phyloP scores from a whole-genome alignment of 495 filamentous ascomycete species.

The Lepraria neglecta region DNA sequence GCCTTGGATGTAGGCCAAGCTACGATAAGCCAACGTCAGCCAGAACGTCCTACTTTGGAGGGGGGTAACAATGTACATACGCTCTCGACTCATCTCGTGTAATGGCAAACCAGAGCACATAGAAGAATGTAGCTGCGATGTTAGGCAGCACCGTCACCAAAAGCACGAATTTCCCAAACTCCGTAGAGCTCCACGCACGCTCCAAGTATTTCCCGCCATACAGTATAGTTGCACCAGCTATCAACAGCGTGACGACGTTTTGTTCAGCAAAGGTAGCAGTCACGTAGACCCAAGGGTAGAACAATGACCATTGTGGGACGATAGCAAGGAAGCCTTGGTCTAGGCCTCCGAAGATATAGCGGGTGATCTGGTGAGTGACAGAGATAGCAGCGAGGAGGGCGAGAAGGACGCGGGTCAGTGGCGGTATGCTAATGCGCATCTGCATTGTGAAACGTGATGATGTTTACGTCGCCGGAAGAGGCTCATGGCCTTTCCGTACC shows the following conservation, averaged over 20 bases:
- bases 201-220: constrained; percentile 94
- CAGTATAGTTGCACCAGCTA: constrained; percentile 77
- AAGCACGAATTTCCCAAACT: constrained; percentile 86
- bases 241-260: constrained; percentile 78
- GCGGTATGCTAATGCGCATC: constrained; percentile 83
- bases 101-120: constrained; percentile 64
- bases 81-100: constrained; percentile 59
- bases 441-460: constrained; percentile 18
- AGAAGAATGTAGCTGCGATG: constrained; percentile 60
- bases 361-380: constrained; percentile 69
- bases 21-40: constrained; percentile 31
- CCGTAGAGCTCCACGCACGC: constrained; percentile 87
- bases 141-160: constrained; percentile 76
- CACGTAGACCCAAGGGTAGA: constrained; percentile 89
- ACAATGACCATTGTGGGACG: constrained; percentile 71
- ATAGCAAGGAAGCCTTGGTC: constrained; percentile 75
- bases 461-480: neutral
- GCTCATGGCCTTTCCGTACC: neutral
- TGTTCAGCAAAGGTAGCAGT: constrained; percentile 86
- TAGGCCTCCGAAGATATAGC: constrained; percentile 58
- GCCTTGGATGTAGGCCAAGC: constrained; percentile 47
- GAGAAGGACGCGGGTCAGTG: constrained; percentile 77
- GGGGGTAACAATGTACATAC: constrained; percentile 47
- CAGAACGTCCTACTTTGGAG: constrained; percentile 14
- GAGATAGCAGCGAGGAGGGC: constrained; percentile 68